Conservation (phyloP, 2,329 filamentous ascomycete species). For the Hyphodiscus sp. region DNA sequence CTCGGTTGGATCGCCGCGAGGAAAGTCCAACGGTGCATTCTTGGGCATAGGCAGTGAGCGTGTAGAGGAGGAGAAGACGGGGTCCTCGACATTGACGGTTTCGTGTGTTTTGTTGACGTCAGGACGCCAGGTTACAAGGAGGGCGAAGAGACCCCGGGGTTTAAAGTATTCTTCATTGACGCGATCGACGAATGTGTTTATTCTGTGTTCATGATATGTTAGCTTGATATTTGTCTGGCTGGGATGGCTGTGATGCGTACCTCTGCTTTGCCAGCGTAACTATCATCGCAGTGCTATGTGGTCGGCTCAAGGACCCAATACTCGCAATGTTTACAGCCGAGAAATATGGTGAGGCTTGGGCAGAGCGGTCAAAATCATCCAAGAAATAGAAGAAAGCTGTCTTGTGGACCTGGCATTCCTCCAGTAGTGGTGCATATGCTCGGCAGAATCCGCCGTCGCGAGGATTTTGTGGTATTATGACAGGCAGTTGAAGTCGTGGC, state of each 20-base stretch:
- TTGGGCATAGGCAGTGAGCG: neutral
- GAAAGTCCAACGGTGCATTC: neutral
- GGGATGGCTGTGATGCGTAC: neutral
- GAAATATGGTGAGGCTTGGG: neutral
- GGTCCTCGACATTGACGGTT: neutral
- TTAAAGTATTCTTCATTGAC: constrained; percentile 49
- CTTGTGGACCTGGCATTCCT: neutral
- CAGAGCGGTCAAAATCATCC: neutral
- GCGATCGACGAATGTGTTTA: constrained; percentile 34
- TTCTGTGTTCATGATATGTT: neutral
- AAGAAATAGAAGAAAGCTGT: neutral
- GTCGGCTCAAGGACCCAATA: neutral
- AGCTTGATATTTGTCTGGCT: neutral
- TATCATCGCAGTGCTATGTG: neutral
- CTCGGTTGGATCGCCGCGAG: neutral
- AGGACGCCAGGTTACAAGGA: constrained; percentile 47
- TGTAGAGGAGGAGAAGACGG: neutral
- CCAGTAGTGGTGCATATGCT: neutral
- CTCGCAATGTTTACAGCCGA: neutral
- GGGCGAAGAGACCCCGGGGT: constrained; percentile 45
- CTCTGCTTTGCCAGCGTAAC: neutral
- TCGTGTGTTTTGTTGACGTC: constrained; percentile 13
- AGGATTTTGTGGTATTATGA: neutral
- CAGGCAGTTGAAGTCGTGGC: neutral
- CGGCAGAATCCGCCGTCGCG: neutral